phyloP scores from a whole-genome alignment of 2,329 filamentous ascomycete genomes.

The Ceratocystis huliohia region DNA sequence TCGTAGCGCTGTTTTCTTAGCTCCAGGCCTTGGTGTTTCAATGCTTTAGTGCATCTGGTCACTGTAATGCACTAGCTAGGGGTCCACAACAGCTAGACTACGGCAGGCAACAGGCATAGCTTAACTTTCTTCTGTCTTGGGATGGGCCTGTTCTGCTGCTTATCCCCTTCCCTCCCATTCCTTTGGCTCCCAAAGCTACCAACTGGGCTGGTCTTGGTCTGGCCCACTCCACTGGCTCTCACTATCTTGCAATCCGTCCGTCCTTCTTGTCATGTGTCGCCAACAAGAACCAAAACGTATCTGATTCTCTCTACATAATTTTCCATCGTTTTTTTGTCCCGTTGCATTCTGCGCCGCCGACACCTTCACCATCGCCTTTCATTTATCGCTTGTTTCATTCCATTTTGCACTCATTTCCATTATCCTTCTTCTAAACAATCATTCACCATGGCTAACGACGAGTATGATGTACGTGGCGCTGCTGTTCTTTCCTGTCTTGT shows the following conservation, averaged over 20 bases:
- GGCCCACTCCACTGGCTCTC: background rate
- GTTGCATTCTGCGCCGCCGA: background rate
- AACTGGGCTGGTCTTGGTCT: background rate
- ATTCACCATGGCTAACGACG: conserved; percentile 90
- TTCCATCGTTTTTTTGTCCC: background rate
- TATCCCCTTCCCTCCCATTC: no score
- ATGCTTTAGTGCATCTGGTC: background rate
- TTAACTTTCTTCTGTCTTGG: background rate
- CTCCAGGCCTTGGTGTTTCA: background rate
- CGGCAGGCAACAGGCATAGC: background rate
- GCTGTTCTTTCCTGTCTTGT: conserved; percentile 23
- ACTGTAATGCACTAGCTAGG: background rate
- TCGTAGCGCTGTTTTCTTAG: background rate
- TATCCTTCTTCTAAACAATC: conserved; percentile 20
- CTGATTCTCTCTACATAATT: conserved; percentile 2
- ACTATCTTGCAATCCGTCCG: conserved; percentile 3
- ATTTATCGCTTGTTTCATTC: conserved; percentile 11
- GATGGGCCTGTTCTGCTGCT: background rate
- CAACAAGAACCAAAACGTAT: conserved; percentile 14
- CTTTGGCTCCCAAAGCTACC: no score
- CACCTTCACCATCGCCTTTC: conserved; percentile 15
- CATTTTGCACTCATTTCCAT: conserved; percentile 12
- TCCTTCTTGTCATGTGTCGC: conserved; percentile 10
- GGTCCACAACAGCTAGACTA: background rate
- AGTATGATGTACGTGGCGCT: conserved; percentile 70